Percentiles rank a stretch among this genome's conserved stretches.
phyloP scores from a whole-genome alignment of 148 eudicot species.

The Rhododendron mucronatum region DNA sequence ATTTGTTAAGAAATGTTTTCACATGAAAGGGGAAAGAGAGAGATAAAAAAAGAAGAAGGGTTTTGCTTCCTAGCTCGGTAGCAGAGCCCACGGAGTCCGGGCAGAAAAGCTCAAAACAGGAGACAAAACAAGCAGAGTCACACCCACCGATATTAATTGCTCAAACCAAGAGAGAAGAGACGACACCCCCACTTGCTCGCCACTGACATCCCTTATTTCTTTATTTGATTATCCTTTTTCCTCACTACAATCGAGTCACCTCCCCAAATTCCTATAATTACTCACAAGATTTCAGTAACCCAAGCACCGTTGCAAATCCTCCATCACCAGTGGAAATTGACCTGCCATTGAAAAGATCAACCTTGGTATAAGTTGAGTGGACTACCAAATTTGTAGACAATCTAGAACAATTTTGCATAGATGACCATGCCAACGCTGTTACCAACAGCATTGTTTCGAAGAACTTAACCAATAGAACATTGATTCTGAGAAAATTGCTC shows the following conservation, averaged over 20 bases:
- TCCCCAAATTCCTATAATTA: not conserved
- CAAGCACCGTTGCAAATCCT: constrained; percentile 22
- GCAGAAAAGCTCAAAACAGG: constrained; percentile 30
- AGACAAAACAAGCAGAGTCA: constrained; percentile 28
- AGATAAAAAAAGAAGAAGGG: not conserved
- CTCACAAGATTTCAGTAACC: constrained; percentile 3
- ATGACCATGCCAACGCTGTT: constrained; percentile 17
- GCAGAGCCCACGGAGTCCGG: constrained; percentile 56
- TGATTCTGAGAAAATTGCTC: not conserved
- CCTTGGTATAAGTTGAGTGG: constrained; percentile 12
- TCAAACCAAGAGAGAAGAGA: constrained; percentile 14
- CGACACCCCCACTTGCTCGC: constrained; percentile 34
- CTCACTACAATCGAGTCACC: not conserved
- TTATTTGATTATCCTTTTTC: constrained; percentile 12
- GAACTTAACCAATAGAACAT: not conserved
- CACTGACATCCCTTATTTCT: constrained; percentile 30
- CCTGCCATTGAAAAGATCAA: constrained; percentile 44
- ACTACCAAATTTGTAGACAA: constrained; percentile 37
- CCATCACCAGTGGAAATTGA: constrained; percentile 8
- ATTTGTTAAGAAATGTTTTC: constrained; percentile 5
- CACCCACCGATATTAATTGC: constrained; percentile 24
- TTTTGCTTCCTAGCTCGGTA: constrained; percentile 53
- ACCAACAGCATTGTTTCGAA: constrained; percentile 22
- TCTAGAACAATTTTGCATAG: constrained; percentile 12
- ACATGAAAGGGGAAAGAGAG: constrained; percentile 18